Evolutionary conservation across 257 asterid genomes (phyloP).

Genomic region (Ilex aquifolium): DNA sequence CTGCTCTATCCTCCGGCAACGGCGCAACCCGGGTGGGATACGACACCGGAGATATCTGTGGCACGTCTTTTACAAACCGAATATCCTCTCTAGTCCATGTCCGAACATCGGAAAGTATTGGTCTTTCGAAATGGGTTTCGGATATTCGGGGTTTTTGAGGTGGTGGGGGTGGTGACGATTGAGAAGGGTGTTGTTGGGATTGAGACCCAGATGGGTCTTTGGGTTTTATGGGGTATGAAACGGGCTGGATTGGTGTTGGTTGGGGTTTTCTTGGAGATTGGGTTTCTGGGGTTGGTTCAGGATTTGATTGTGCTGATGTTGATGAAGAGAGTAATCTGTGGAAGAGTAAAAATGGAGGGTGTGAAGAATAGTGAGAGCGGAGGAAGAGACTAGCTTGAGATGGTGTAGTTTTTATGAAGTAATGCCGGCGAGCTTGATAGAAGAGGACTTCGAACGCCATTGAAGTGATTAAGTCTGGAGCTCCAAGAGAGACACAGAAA

Average conservation of each 20-base stretch:
- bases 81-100: conserved; percentile 70
- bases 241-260: conserved; percentile 31
- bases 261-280: conserved; percentile 47
- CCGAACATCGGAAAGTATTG: conserved; percentile 17
- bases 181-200: conserved; percentile 9
- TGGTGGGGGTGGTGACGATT: conserved; percentile 9
- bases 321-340: conserved; percentile 24
- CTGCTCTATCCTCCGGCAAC: conserved; percentile 64
- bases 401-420: conserved; percentile 25
- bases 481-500: neutral
- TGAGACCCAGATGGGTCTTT: conserved; percentile 1
- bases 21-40: conserved; percentile 80
- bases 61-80: conserved; percentile 68
- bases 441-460: conserved; percentile 63
- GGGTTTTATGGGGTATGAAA: conserved; percentile 8
- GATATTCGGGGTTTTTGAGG: neutral
- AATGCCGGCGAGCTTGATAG: conserved; percentile 42
- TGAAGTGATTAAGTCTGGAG: neutral
- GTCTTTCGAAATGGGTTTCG: neutral
- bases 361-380: conserved; percentile 20
- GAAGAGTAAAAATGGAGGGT: neutral
- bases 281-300: conserved; percentile 23
- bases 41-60: conserved; percentile 46
- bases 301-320: conserved; percentile 21
- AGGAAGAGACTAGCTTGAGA: conserved; percentile 25